Evolutionary conservation across 2,329 filamentous ascomycete genomes (phyloP).

Genomic region (Botrytis porri): DNA sequence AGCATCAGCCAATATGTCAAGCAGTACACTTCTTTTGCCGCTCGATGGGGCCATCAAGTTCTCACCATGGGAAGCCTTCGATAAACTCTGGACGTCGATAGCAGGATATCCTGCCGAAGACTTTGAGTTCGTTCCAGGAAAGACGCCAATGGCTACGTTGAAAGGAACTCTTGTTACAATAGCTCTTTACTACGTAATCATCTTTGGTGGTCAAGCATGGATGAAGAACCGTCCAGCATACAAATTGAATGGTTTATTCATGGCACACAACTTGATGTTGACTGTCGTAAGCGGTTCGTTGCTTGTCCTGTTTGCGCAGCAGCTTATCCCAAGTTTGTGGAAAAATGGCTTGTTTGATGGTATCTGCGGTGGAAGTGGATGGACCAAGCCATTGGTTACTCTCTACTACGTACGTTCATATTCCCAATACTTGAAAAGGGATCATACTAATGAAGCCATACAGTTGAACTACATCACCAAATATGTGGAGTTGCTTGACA

Average conservation of each 20-base stretch:
- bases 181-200: slow-evolving; percentile 84
- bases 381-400: slow-evolving; percentile 91
- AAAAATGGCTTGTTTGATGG: slow-evolving; percentile 81
- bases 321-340: slow-evolving; percentile 78
- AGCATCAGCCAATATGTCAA: slow-evolving; percentile 24
- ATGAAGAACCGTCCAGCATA: slow-evolving; percentile 85
- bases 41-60: slow-evolving; percentile 24
- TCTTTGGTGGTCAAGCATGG: slow-evolving; percentile 86
- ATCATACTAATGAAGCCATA: slow-evolving; percentile 40
- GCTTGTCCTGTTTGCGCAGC: slow-evolving; percentile 82
- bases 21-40: slow-evolving; percentile 16
- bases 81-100: slow-evolving; percentile 73
- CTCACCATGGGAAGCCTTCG: slow-evolving; percentile 80
- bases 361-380: slow-evolving; percentile 85
- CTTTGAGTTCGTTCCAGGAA: slow-evolving; percentile 76
- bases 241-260: slow-evolving; percentile 85
- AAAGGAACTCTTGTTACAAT: slow-evolving; percentile 78
- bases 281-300: slow-evolving; percentile 79
- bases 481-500: slow-evolving; percentile 93
- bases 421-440: not conserved
- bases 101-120: slow-evolving; percentile 81
- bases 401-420: slow-evolving; percentile 81
- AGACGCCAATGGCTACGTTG: slow-evolving; percentile 87
- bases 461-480: slow-evolving; percentile 98
- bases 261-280: slow-evolving; percentile 94